A percentile compares a stretch with the other conserved stretches of the same genome.
These are phyloP conservation scores for Musa troglodytarum DNA, from an alignment of 176 grass and related monocot species.

Conservation along the genomic window DNA sequence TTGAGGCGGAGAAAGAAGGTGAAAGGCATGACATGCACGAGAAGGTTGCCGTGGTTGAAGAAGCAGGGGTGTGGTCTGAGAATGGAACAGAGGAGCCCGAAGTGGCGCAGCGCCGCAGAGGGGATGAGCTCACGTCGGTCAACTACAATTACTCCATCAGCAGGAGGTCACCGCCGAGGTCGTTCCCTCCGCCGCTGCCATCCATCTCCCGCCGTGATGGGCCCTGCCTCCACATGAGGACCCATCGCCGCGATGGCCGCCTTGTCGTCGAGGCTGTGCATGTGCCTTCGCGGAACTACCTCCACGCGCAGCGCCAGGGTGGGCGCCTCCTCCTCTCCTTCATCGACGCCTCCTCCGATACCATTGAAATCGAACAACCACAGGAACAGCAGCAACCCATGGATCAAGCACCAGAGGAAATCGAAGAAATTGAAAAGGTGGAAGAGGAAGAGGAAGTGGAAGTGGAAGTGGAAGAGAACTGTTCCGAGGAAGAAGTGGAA, in stretches of 20 bases:
- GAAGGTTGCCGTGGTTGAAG: not conserved
- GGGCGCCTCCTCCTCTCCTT: constrained; percentile 78
- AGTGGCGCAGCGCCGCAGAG: not conserved
- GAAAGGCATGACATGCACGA: not conserved
- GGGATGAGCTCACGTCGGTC: constrained; percentile 38
- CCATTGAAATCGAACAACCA: not conserved
- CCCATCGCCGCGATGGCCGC: constrained; percentile 56
- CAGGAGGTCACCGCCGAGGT: constrained; percentile 26
- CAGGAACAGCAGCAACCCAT: not conserved
- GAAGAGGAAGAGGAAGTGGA: constrained; percentile 17
- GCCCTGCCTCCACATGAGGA: constrained; percentile 62
- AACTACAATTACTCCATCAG: constrained; percentile 62
- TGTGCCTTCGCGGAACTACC: constrained; percentile 72
- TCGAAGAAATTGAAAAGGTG: not conserved
- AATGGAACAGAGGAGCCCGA: constrained; percentile 3
- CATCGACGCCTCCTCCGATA: constrained; percentile 31
- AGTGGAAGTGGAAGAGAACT: not conserved
- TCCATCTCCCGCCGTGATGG: constrained; percentile 70
- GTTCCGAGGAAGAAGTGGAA: constrained; percentile 32
- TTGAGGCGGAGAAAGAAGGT: constrained; percentile 14
- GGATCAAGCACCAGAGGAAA: not conserved
- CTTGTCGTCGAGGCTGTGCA: constrained; percentile 66
- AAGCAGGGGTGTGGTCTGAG: constrained; percentile 1
- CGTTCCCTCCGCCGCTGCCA: constrained; percentile 69
- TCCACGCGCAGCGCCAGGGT: constrained; percentile 51